Evolutionary conservation across 805 yeast genomes (phyloP), one percentile per base, ranked within the genome.

Genomic region (Candida mattraensis): DNA sequence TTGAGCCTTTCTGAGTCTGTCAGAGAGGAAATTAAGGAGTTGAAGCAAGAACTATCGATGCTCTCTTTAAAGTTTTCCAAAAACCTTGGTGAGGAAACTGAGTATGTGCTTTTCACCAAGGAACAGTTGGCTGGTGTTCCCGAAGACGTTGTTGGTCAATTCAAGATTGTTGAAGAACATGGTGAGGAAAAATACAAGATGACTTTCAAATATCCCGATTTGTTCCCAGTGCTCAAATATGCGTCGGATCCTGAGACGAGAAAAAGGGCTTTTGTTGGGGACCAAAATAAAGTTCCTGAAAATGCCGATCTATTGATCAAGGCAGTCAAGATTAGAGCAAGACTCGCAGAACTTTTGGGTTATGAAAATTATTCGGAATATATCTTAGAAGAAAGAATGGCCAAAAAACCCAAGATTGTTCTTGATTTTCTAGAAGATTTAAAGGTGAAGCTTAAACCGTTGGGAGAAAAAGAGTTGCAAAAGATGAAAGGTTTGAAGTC

Each of bases 171-270:
- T 16, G 62, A 63, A 22, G 50, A 46, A 5, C 70, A 64, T 14
- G 75, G 66, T 15, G 69, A 62, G 12, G 61, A 59, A 12, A 58
- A 63, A 34, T 66, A 58, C 47, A 81, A 81, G 53, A 82, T 87
- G 69, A 82, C 93, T 2, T 84, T 76, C 66, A 85, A 87, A 58
- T 83, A 83, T 51, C 93, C 95, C 1, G 95, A 86, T 54, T 59
- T 82, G 30, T 65, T 81, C 43, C 94, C 94, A 2, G 82, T 83
- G n/a, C 60, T 84, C 58, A 83, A 83, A 56, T 78, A 78, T 57
- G 89, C 94, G 27, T 67, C 70, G 37, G 63, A 62, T 44, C 70
- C 78, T 27, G 73, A 72, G 14, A 83, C 93, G 3, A 75, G 95
- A 63, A 78, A 75, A 52, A 53, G 59, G 9, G 87, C 87, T 2